Percentiles rank a stretch among this genome's conserved stretches.
Evolutionary conservation across 2,329 filamentous ascomycete genomes (phyloP).

Genomic region (Penicillium sp.): DNA sequence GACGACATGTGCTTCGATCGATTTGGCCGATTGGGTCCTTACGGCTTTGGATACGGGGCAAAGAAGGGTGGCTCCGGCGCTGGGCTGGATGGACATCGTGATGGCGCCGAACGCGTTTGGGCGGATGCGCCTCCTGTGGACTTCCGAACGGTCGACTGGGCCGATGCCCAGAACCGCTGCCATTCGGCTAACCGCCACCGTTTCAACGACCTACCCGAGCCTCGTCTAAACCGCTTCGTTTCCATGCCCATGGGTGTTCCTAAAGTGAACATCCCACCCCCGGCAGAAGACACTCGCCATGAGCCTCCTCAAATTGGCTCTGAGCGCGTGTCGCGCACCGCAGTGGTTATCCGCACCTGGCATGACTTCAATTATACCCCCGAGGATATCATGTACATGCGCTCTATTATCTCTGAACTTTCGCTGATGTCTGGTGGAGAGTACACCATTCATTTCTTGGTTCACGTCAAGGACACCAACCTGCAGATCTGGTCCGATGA

Average conservation of each 20-base stretch:
- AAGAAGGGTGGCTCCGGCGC: conserved; percentile 78
- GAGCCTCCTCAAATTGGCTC: conserved; percentile 23
- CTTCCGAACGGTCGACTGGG: conserved; percentile 77
- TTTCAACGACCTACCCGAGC: conserved; percentile 54
- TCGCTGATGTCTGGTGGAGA: conserved; percentile 76
- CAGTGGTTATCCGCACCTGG: conserved; percentile 79
- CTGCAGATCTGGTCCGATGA: conserved; percentile 80
- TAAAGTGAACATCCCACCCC: conserved; percentile 19
- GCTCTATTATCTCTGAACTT: conserved; percentile 77
- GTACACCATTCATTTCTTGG: conserved; percentile 78
- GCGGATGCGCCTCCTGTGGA: conserved; percentile 70
- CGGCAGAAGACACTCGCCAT: conserved; percentile 18
- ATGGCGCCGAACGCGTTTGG: conserved; percentile 82
- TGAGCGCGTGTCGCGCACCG: conserved; percentile 58
- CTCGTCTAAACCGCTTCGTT: conserved; percentile 36
- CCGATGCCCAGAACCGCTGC: conserved; percentile 73
- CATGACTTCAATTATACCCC: conserved; percentile 75
- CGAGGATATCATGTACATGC: conserved; percentile 77
- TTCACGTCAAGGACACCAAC: conserved; percentile 80
- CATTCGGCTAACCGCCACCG: conserved; percentile 68
- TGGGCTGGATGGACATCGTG: conserved; percentile 80
- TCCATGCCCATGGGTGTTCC: conserved; percentile 35
- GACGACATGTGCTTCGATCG: conserved; percentile 92
- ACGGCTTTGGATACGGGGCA: conserved; percentile 82
- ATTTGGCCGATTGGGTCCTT: conserved; percentile 83